Evolutionary conservation across 768 basidiomycete genomes (phyloP).

Genomic region (Leccinellum luteum): DNA sequence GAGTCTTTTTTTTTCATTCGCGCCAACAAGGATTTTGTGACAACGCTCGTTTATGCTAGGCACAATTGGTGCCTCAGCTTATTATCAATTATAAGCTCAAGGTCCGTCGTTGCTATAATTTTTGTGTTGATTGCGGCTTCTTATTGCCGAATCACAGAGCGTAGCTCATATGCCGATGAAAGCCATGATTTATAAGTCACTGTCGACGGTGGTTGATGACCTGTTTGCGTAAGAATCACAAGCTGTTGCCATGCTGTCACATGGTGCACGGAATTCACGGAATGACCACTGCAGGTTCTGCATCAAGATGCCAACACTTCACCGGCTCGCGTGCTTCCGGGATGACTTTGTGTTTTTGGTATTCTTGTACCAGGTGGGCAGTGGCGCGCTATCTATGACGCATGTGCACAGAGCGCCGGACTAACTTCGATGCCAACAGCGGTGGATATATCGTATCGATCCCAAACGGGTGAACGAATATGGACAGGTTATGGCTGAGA

Average conservation of each 20-base stretch:
- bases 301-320: conserved; percentile 95
- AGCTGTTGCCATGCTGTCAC: conserved; percentile 12
- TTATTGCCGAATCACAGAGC: conserved; percentile 47
- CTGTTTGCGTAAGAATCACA: conserved; percentile 70
- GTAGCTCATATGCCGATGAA: conserved; percentile 99
- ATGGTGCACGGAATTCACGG: conserved; percentile 16
- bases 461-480: conserved; percentile 95
- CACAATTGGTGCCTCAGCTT: conserved; percentile 80
- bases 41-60: conserved; percentile 42
- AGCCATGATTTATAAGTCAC: conserved; percentile 93
- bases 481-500: conserved; percentile 72
- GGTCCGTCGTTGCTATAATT: conserved; percentile 40
- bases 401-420: not conserved
- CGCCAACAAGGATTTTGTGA: conserved; percentile 9
- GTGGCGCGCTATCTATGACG: conserved; percentile 7
- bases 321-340: conserved; percentile 87
- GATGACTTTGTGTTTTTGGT: conserved; percentile 91
- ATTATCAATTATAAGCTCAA: conserved; percentile 98
- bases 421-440: conserved; percentile 44
- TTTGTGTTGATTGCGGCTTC: conserved; percentile 1
- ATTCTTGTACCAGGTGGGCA: conserved; percentile 84
- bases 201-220: conserved; percentile 90
- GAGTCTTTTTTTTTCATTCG: conserved; percentile 35
- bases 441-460: conserved; percentile 97
- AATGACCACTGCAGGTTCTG: conserved; percentile 60